A percentile compares a stretch with the other conserved stretches of the same genome.
Evolutionary conservation across 176 grass and related monocot genomes (phyloP).

Genomic region (Ampelocalamus luodianensis): DNA sequence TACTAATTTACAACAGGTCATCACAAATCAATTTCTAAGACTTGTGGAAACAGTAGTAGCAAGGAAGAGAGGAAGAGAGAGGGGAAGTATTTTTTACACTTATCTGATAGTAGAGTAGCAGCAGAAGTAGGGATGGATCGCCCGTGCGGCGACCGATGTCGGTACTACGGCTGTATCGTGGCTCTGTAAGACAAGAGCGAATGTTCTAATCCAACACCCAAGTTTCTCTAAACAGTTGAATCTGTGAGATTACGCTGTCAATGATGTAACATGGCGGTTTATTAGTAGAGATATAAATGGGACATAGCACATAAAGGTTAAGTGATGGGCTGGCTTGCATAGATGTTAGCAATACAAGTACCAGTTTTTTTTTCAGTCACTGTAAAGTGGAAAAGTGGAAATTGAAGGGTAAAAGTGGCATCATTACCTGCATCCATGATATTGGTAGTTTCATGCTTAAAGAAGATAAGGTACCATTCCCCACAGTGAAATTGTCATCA

Average conservation of each 20-base stretch:
- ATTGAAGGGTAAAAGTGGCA: conserved; percentile 1
- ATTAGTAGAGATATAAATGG: conserved; percentile 29
- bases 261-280: conserved; percentile 21
- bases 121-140: no score
- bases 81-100: no score
- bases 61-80: no score
- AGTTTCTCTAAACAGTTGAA: conserved; percentile 92
- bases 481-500: conserved; percentile 75
- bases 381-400: conserved; percentile 16
- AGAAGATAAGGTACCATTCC: conserved; percentile 65
- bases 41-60: no score
- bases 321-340: neutral
- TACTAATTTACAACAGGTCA: no score
- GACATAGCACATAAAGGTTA: neutral
- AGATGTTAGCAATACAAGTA: neutral
- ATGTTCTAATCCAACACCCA: conserved; percentile 87
- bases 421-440: conserved; percentile 84
- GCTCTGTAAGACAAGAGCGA: conserved; percentile 94
- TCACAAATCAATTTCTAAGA: no score
- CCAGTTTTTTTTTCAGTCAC: neutral
- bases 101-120: no score
- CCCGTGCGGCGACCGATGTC: no score
- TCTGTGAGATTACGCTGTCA: conserved; percentile 92
- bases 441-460: conserved; percentile 93
- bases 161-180: conserved; percentile 39